A percentile compares a stretch with the other conserved stretches of the same genome.
phyloP scores from a whole-genome alignment of 2,329 filamentous ascomycete species.

The Fusarium sublunatum region DNA sequence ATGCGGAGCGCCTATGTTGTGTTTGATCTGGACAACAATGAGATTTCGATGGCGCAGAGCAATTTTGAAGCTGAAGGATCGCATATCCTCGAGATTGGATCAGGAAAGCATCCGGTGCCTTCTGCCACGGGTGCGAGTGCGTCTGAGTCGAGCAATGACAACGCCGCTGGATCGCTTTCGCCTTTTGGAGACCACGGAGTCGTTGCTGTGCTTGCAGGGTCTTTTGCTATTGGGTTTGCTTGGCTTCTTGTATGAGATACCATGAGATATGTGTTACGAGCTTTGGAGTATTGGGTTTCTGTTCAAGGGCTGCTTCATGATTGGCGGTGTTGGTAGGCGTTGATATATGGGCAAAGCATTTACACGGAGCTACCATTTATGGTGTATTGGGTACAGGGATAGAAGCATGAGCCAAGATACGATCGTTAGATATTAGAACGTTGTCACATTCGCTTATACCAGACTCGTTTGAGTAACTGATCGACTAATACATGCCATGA shows the following conservation, averaged over 20 bases:
- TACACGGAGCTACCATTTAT: background rate
- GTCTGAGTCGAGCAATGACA: constrained; percentile 40
- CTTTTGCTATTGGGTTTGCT: constrained; percentile 31
- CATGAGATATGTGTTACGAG: background rate
- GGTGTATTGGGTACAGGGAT: constrained; percentile 1
- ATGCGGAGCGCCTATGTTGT: constrained; percentile 80
- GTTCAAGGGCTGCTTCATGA: background rate
- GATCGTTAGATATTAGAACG: background rate
- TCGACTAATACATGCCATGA: background rate
- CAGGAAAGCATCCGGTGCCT: constrained; percentile 62
- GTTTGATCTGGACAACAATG: constrained; percentile 77
- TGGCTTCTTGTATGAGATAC: constrained; percentile 27
- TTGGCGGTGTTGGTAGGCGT: too few species aligned
- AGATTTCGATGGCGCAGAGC: constrained; percentile 77
- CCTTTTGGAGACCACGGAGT: background rate
- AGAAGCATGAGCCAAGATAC: background rate
- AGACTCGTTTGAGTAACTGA: background rate
- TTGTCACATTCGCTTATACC: background rate
- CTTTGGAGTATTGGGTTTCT: background rate
- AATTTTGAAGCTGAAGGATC: constrained; percentile 64
- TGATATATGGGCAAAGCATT: background rate
- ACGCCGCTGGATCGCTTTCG: constrained; percentile 22
- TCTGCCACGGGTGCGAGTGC: constrained; percentile 62
- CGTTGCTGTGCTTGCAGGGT: constrained; percentile 20
- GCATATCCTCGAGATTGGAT: constrained; percentile 66